phyloP scores from a whole-genome alignment of 140 eudicot genomes.

The Oenanthe javanica region DNA sequence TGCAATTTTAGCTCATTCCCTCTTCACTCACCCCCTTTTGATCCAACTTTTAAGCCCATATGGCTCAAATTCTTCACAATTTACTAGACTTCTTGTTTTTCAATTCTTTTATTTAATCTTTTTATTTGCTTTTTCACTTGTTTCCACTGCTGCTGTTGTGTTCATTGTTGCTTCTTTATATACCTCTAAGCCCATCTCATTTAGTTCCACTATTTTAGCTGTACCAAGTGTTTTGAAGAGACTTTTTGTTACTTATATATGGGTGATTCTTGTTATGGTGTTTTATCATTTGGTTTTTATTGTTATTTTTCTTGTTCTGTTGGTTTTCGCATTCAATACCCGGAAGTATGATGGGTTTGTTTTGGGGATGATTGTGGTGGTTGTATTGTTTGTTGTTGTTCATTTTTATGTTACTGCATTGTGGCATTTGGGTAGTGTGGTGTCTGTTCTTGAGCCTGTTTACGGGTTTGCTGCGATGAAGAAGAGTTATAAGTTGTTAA shows the following conservation, averaged over 20 bases:
- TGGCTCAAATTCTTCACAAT: slow-evolving; percentile 18
- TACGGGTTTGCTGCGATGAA: slow-evolving; percentile 68
- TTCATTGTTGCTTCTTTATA: slow-evolving; percentile 55
- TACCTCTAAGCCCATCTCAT: slow-evolving; percentile 41
- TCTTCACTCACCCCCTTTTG: slow-evolving; percentile 48
- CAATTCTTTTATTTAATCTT: slow-evolving; percentile 44
- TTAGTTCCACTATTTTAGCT: slow-evolving; percentile 31
- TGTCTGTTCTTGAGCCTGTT: slow-evolving; percentile 72
- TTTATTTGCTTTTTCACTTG: slow-evolving; percentile 49
- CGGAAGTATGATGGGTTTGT: slow-evolving; percentile 33
- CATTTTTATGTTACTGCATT: slow-evolving; percentile 75
- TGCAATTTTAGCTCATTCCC: slow-evolving; percentile 51
- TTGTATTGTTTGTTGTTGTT: slow-evolving; percentile 54
- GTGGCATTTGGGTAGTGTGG: slow-evolving; percentile 86
- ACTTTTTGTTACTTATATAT: slow-evolving; percentile 56
- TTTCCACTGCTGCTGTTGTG: slow-evolving; percentile 57
- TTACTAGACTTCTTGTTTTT: slow-evolving; percentile 30
- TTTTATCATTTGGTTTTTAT: slow-evolving; percentile 38
- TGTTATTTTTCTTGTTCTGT: slow-evolving; percentile 41
- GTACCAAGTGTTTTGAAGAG: slow-evolving; percentile 50
- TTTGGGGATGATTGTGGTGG: slow-evolving; percentile 38
- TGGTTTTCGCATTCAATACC: slow-evolving; percentile 53
- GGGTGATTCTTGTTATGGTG: slow-evolving; percentile 62
- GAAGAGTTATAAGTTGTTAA: slow-evolving; percentile 62
- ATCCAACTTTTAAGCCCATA: slow-evolving; percentile 26